A percentile compares a stretch with the other conserved stretches of the same genome.
Conservation (phyloP, 2,329 filamentous ascomycete genomes). For the Cladophialophora chaetospira region DNA sequence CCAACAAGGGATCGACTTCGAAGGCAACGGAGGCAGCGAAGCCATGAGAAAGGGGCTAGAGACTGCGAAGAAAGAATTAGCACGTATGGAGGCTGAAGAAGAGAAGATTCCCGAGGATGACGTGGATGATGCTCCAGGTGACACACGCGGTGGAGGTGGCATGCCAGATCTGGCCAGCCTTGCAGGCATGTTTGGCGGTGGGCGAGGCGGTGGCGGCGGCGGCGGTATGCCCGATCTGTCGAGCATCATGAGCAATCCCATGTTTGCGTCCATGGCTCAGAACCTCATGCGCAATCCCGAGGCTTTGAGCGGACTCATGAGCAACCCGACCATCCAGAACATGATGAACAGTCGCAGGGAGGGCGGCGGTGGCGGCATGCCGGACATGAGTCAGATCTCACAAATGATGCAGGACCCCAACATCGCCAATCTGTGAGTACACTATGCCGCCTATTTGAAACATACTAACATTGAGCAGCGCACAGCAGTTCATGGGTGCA, state of each 20-base stretch:
- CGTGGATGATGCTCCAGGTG: constrained; percentile 53
- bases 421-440: constrained; percentile 86
- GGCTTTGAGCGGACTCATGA: constrained; percentile 89
- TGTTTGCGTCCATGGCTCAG: constrained; percentile 97
- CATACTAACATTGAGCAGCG: constrained; percentile 47
- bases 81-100: constrained; percentile 68
- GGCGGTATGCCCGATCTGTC: constrained; percentile 86
- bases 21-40: constrained; percentile 91
- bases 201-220: constrained; percentile 62
- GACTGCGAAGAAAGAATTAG: constrained; percentile 84
- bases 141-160: constrained; percentile 53
- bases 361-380: constrained; percentile 74
- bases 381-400: constrained; percentile 67
- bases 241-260: constrained; percentile 93
- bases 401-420: constrained; percentile 85
- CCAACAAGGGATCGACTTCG: constrained; percentile 84
- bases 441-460: neutral
- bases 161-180: constrained; percentile 72
- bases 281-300: constrained; percentile 97
- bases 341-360: constrained; percentile 36
- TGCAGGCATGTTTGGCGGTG: constrained; percentile 69
- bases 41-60: constrained; percentile 97
- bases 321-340: constrained; percentile 65
- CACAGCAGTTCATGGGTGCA: constrained; percentile 67
- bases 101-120: constrained; percentile 54